Evolutionary conservation across 2,329 filamentous ascomycete species (phyloP), one percentile per base, ranked within the genome.

Genomic region (Chaetomiaceae sp.): DNA sequence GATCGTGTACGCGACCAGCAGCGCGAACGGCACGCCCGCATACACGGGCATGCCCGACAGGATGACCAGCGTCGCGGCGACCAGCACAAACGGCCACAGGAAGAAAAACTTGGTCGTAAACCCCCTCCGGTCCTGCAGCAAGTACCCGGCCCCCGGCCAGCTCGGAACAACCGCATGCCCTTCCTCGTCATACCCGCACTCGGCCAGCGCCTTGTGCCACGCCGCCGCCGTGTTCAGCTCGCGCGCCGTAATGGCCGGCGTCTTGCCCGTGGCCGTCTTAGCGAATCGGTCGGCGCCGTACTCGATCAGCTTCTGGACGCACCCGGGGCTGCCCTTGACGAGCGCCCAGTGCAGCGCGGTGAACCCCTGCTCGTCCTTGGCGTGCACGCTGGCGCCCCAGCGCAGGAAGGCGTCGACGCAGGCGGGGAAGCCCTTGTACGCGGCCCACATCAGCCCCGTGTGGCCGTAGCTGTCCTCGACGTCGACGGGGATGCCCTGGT

Each of bases 401-500:
- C 89, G 82, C 49, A 98, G 70, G 55, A 95, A 91, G 35, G 97
- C 67, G 62, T 97, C 93, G 38, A 97, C 91, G 58, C 88, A 95
- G 38, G 85, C 83, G 0, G 91, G 88, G 63, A 84, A 96, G 29
- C 94, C 93, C 68, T 98, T 98, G 72, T 98, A 98, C 14, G 91
- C 91, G 15, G 93, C 88, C 93, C 93, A 98, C 93, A 98, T 98
- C 51, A 98, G 75, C 50, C 84, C 85, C 1, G 93, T 97, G 66
- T 98, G 94, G 6, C 90, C 88, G 62, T 89, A 91, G 41, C 81
- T 80, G 67, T 98, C 93, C 43, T 84, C 76, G 6, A 93, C 86
- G 63, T 98, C 93, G 51, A 98, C 88, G 14, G 89, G 88, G 50
- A 98, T 93, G 61, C 93, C 89, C 62, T 96, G 90, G 68, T 98